Percentiles rank a stretch among this genome's conserved stretches.
These are phyloP conservation scores for Lasiodiplodia theobromae DNA, from an alignment of 2,329 filamentous ascomycete genomes.

Conservation along the genomic window DNA sequence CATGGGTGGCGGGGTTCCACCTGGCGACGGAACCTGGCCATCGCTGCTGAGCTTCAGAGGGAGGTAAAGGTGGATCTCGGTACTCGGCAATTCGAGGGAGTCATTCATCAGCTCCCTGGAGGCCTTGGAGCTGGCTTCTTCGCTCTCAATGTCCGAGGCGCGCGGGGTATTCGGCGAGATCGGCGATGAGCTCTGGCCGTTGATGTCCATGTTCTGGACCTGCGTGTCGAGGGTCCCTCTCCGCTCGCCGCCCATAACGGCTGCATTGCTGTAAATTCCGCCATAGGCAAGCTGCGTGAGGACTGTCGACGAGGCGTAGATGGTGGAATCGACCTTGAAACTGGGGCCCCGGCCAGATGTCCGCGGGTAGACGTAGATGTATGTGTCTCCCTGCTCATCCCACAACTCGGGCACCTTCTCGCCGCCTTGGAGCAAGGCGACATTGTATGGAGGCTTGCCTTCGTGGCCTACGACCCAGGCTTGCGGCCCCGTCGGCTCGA, in stretches of 20 bases:
- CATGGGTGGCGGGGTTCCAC: conserved; percentile 37
- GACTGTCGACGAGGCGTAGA: conserved; percentile 64
- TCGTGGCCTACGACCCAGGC: conserved; percentile 68
- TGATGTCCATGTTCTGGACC: conserved; percentile 38
- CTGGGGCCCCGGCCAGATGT: conserved; percentile 64
- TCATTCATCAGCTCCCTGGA: conserved; percentile 55
- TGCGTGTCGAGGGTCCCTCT: conserved; percentile 40
- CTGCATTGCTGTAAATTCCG: conserved; percentile 53
- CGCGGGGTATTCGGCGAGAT: conserved; percentile 36
- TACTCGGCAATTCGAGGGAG: conserved; percentile 54
- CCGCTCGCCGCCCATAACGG: conserved; percentile 33
- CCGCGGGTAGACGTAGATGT: conserved; percentile 68
- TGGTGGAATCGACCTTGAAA: conserved; percentile 66
- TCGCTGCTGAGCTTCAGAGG: conserved; percentile 64
- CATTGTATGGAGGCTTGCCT: conserved; percentile 64
- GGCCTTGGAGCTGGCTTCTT: conserved; percentile 56
- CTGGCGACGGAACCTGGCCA: conserved; percentile 42
- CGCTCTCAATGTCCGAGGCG: conserved; percentile 40
- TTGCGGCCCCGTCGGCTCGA: conserved; percentile 40
- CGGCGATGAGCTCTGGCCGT: conserved; percentile 38
- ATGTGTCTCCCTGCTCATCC: conserved; percentile 68
- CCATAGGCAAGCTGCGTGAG: conserved; percentile 64
- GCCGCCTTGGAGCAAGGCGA: conserved; percentile 57
- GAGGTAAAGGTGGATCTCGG: conserved; percentile 65
- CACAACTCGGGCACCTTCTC: conserved; percentile 66